Evolutionary conservation across 2,329 filamentous ascomycete genomes (phyloP).

Genomic region (Penicillium aurantiogriseum): DNA sequence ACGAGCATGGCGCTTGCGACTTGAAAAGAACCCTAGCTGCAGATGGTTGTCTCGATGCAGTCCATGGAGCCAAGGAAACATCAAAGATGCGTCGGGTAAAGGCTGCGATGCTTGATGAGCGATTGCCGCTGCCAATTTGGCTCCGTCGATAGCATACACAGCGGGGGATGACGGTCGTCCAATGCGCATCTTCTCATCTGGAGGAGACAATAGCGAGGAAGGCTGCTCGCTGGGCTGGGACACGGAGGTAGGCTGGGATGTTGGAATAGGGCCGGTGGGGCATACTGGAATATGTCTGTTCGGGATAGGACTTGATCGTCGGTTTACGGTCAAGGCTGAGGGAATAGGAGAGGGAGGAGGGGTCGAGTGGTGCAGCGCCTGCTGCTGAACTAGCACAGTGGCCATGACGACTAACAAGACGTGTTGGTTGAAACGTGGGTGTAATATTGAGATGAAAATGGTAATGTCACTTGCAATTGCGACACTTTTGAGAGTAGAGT

Average conservation of each 20-base stretch:
- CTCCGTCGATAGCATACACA: slow-evolving; percentile 71
- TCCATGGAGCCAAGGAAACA: slow-evolving; percentile 97
- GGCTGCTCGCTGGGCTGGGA: slow-evolving; percentile 45
- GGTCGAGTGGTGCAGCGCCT: slow-evolving; percentile 48
- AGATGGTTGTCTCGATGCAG: slow-evolving; percentile 84
- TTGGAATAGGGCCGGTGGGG: slow-evolving; percentile 68
- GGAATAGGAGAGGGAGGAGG: slow-evolving; percentile 46
- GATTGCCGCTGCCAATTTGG: slow-evolving; percentile 68
- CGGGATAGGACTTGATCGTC: slow-evolving; percentile 64
- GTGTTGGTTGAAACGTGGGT: not conserved
- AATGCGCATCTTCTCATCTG: slow-evolving; percentile 60
- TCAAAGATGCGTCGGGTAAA: slow-evolving; percentile 76
- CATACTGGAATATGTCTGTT: slow-evolving; percentile 92
- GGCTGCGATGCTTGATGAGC: slow-evolving; percentile 75
- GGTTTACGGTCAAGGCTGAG: slow-evolving; percentile 58
- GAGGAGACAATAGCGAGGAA: slow-evolving; percentile 72
- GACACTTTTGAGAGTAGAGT: not conserved
- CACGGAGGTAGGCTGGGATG: slow-evolving; percentile 56
- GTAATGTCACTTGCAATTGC: not conserved
- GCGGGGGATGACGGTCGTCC: slow-evolving; percentile 51
- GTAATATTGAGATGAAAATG: not conserved
- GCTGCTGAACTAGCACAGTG: slow-evolving; percentile 49
- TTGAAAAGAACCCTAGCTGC: slow-evolving; percentile 85
- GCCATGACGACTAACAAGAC: slow-evolving; percentile 37
- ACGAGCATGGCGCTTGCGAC: slow-evolving; percentile 68